Conservation (phyloP, 371 early-diverging fungal species). For the Capniomyces stellatus region DNA sequence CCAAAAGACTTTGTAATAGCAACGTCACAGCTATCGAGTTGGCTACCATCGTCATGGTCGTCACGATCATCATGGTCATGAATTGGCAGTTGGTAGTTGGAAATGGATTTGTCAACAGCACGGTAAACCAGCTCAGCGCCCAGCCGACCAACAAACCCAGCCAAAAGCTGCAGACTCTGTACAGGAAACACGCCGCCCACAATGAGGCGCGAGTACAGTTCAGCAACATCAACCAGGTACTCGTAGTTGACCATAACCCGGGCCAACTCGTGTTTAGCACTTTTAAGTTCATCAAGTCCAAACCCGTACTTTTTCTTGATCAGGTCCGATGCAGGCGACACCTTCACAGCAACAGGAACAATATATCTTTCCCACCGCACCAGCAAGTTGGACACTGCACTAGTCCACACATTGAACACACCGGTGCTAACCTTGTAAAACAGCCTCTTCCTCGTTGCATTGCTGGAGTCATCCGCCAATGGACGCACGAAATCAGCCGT, state of each 20-base stretch:
- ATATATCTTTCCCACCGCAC: background rate
- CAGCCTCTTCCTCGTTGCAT: background rate
- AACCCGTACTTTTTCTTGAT: too few species aligned
- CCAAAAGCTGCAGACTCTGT: background rate
- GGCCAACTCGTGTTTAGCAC: background rate
- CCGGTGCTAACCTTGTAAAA: background rate
- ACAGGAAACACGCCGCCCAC: background rate
- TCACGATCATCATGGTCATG: background rate
- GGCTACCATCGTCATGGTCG: background rate
- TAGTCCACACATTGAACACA: background rate
- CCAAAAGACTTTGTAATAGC: slow-evolving; percentile 3
- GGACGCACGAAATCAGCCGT: background rate
- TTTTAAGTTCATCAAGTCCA: too few species aligned
- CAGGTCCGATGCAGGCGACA: background rate
- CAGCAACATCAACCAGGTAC: background rate
- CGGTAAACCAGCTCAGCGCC: background rate
- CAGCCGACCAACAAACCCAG: background rate
- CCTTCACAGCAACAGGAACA: background rate
- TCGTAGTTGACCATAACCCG: background rate
- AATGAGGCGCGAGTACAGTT: background rate
- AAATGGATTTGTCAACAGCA: background rate
- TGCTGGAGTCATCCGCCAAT: background rate
- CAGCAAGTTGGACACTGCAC: background rate
- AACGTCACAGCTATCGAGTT: background rate
- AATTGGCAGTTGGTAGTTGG: background rate